phyloP scores from a whole-genome alignment of 805 yeast species.

The Saccharomyces kudriavzevii region DNA sequence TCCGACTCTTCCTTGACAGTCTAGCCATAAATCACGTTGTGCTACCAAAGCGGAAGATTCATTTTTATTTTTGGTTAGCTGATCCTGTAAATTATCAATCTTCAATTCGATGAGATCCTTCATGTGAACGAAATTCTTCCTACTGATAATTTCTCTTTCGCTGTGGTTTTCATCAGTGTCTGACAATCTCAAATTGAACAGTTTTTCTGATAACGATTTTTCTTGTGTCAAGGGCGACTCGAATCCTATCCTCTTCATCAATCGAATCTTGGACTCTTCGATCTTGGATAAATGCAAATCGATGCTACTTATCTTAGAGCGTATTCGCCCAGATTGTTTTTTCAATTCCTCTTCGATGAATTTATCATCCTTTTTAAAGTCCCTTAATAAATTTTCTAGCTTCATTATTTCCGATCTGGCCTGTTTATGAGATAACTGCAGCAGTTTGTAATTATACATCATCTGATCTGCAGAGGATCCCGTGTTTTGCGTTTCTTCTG shows the following conservation, averaged over 20 bases:
- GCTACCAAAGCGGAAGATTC: constrained; percentile 11
- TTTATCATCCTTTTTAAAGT: constrained; percentile 18
- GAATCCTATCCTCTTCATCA: constrained; percentile 15
- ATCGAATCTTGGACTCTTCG: constrained; percentile 7
- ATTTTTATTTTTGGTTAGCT: constrained; percentile 19
- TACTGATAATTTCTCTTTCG: constrained; percentile 5
- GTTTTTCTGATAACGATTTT: constrained; percentile 4
- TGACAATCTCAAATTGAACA: constrained; percentile 9
- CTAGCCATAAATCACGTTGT: constrained; percentile 19
- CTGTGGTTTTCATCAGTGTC: constrained; percentile 2
- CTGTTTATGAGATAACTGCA: constrained; percentile 7
- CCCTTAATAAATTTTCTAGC: constrained; percentile 15
- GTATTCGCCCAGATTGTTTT: constrained; percentile 9
- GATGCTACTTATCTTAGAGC: constrained; percentile 8
- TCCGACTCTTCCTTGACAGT: constrained; percentile 12
- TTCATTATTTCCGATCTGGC: constrained; percentile 14
- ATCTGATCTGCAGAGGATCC: not conserved
- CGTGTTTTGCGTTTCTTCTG: not conserved
- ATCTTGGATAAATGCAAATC: constrained; percentile 10
- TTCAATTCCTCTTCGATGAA: constrained; percentile 20
- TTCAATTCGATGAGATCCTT: constrained; percentile 22
- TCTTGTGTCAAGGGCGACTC: constrained; percentile 4
- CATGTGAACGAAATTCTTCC: constrained; percentile 15
- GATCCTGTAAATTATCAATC: constrained; percentile 15
- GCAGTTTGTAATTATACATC: constrained; percentile 7